Conservation (phyloP, 2,329 filamentous ascomycete species). For the Aspergillus intermedius region DNA sequence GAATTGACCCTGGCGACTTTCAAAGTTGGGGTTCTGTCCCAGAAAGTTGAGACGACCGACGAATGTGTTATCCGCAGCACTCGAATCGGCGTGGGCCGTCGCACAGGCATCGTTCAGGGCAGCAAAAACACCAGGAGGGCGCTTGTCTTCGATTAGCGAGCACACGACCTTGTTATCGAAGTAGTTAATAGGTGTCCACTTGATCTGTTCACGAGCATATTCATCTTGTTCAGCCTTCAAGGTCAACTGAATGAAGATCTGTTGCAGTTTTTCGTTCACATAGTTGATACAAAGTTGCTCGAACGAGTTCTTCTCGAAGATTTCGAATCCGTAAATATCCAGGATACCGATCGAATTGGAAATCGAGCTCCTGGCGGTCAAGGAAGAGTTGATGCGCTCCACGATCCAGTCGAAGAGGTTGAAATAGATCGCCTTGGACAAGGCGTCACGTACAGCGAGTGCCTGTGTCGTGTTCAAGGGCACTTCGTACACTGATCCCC, state of each 20-base stretch:
- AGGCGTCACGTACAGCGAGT: slow-evolving; percentile 75
- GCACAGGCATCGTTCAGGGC: slow-evolving; percentile 96
- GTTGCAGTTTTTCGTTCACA: slow-evolving; percentile 97
- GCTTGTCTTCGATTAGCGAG: slow-evolving; percentile 86
- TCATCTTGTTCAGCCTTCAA: slow-evolving; percentile 96
- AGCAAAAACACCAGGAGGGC: slow-evolving; percentile 88
- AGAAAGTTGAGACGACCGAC: slow-evolving; percentile 89
- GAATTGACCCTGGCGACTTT: slow-evolving; percentile 87
- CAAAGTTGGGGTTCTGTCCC: slow-evolving; percentile 79
- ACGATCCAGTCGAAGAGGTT: slow-evolving; percentile 99
- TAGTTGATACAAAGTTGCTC: slow-evolving; percentile 99
- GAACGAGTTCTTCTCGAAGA: slow-evolving; percentile 98
- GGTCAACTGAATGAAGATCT: slow-evolving; percentile 97
- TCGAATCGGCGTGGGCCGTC: slow-evolving; percentile 93
- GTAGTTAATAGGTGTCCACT: slow-evolving; percentile 98
- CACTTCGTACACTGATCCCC: slow-evolving; percentile 63
- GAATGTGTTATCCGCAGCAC: slow-evolving; percentile 90
- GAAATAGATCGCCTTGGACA: slow-evolving; percentile 93
- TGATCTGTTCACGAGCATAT: slow-evolving; percentile 89
- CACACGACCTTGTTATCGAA: slow-evolving; percentile 99
- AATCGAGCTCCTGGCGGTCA: slow-evolving; percentile 69
- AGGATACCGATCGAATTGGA: slow-evolving; percentile 89
- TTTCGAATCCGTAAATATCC: slow-evolving; percentile 98
- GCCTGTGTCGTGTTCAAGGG: slow-evolving; percentile 87
- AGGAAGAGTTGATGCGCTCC: slow-evolving; percentile 77